Evolutionary conservation across 805 yeast species (phyloP), one percentile per base, ranked within the genome.

Genomic region (Candida odintsovae): DNA sequence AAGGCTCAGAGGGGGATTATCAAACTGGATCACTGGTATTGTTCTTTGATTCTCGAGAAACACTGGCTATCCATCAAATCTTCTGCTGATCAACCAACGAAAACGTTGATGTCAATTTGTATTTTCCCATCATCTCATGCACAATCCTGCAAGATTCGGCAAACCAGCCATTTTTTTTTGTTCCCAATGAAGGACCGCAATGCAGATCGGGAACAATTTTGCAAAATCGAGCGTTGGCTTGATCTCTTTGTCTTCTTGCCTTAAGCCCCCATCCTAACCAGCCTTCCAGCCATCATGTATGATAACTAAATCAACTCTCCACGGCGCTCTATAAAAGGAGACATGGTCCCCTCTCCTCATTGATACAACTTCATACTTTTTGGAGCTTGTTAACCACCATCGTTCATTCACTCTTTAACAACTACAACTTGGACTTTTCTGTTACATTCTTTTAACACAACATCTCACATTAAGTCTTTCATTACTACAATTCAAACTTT

Each of bases 321-420:
- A 33, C 36, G 12, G 5, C 11, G 20, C 20, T 16, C 12, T 33
- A 33, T 33, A 33, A 16, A 33, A 33, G 16, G 36, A 18, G 36
- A 8, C 18, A 33, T 33, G 36, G 4, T 33, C 20, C 36, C 20
- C 20, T 33, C 12, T 16, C 11, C 20, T 8, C 11, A 16, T 16
- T 33, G 20, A 33, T 33, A 4, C 16, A 6, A n/a, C 16, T 5
- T 5, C 6, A 35, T 35, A 35, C 18, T 16, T 35, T 35, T 10
- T 35, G 28, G 12, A 25, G 10, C 38, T 35, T 36, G 23, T 19
- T 20, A 36, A 36, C 21, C 16, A 39, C 6, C 18, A 39, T 19
- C 26, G 12, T 40, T 26, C 42, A 40, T 26, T 26, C 45, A 42
- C 41, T 37, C 41, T 5, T 42, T 36, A 28, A 18, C n/a, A 37